Evolutionary conservation across 345 rosid genomes (phyloP), one percentile per base, ranked within the genome.

Genomic region (Brassica juncea): DNA sequence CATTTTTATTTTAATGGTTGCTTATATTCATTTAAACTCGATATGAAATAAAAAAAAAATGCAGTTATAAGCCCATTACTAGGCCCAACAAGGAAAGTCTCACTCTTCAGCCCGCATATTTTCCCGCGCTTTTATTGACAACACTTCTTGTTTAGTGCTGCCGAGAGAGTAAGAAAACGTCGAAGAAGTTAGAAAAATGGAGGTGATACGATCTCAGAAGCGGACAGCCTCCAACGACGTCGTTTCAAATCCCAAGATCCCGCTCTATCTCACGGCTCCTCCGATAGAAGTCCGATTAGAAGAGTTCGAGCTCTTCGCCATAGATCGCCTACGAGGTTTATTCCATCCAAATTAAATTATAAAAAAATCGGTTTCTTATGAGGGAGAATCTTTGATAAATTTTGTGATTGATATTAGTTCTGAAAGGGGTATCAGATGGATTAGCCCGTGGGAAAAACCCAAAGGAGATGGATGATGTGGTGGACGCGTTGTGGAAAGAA

Each of bases 291-390:
- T 93, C 80, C 86, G 98, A 42, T 91, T 91, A 58, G 96, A 90
- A 76, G 97, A 93, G 70, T 95, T 91, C 86, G 98, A 91, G 88
- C 90, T 89, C 83, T 91, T 85, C 80, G 96, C 99, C 82, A 81
- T 90, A 62, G 94, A 93, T 88, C 94, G 96, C 63, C 87, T 95
- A 73, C 90, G 93, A 84, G 99, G 99, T 95, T 28, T 25, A 19
- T 37, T 8, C 21, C 34, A 27, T 66, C 25, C 37, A 62, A 16
- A 16, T 55, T 37, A 37, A 19, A 19, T 19, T 19, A 19, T 19
- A 19, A 19, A 19, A 19, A 19, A 19, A 19, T 19, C 21, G 42
- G 3, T 37, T 37, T 37, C 42, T 37, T 37, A 37, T 1, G 42
- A 37, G 42, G 37, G 44, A 39, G 25, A 73, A 44, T 44, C 2